phyloP scores from a whole-genome alignment of 306 rosid genomes.

The Rosa persica region DNA sequence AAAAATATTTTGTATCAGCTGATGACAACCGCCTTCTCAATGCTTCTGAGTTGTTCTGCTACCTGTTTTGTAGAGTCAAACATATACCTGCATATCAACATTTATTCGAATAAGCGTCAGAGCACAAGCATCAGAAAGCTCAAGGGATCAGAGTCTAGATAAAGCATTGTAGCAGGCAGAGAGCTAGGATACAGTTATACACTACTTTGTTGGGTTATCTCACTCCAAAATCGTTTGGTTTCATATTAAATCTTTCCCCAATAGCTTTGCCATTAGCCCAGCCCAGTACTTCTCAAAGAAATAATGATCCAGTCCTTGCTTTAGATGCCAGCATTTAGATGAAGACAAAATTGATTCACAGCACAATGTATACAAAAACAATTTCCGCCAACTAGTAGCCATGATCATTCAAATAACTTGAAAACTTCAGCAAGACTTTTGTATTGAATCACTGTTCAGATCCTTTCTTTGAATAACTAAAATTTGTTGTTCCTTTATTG shows the following conservation, averaged over 20 bases:
- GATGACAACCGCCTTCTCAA: neutral
- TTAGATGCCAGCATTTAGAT: slow-evolving; percentile 31
- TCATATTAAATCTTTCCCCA: slow-evolving; percentile 87
- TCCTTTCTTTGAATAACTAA: slow-evolving; percentile 13
- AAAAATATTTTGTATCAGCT: too few relatives aligned
- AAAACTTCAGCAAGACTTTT: neutral
- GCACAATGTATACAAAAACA: neutral
- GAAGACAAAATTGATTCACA: too few relatives aligned
- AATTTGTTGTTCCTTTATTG: slow-evolving; percentile 35
- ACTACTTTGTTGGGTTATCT: slow-evolving; percentile 74
- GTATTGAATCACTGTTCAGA: neutral
- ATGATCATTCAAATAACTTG: neutral
- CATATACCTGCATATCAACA: slow-evolving; percentile 56
- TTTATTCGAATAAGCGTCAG: slow-evolving; percentile 11
- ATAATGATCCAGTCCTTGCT: slow-evolving; percentile 74
- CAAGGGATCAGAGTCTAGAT: neutral
- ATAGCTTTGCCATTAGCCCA: slow-evolving; percentile 71
- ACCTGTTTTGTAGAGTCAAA: slow-evolving; percentile 71
- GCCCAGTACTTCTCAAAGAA: slow-evolving; percentile 71
- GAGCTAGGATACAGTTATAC: neutral
- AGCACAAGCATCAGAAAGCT: neutral
- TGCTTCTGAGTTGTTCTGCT: slow-evolving; percentile 56
- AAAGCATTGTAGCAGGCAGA: slow-evolving; percentile 11
- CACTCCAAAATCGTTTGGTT: slow-evolving; percentile 74
- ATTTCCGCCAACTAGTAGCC: neutral